A percentile compares a stretch with the other conserved stretches of the same genome.
These are phyloP conservation scores for Monilinia laxa DNA, from an alignment of 2,329 filamentous ascomycete genomes.

Conservation along the genomic window DNA sequence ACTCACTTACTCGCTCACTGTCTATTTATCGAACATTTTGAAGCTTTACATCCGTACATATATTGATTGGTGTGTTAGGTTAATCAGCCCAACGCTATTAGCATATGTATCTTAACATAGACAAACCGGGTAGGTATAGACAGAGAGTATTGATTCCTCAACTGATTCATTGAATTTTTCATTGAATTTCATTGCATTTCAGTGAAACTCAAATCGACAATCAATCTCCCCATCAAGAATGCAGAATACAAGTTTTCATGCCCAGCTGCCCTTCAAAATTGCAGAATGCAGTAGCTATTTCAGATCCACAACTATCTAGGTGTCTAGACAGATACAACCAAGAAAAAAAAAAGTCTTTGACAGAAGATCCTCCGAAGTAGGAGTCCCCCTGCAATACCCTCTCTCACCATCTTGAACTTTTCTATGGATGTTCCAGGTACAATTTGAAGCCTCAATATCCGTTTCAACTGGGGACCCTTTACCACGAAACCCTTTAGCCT, in stretches of 20 bases:
- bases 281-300: background rate
- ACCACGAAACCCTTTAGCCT: background rate
- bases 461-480: background rate
- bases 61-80: no score
- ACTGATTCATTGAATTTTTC: background rate
- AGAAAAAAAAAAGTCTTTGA: background rate
- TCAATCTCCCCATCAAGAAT: slow-evolving; percentile 12
- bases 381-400: background rate
- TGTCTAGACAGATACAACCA: background rate
- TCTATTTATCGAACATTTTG: no score
- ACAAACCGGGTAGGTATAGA: no score
- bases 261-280: slow-evolving; percentile 7
- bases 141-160: no score
- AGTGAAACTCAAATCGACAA: background rate
- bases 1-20: no score
- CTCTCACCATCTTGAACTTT: background rate
- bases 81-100: no score
- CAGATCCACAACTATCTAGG: slow-evolving; percentile 3
- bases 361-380: background rate
- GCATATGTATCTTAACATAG: no score
- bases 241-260: slow-evolving; percentile 14
- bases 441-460: background rate
- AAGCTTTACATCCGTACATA: no score
- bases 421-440: slow-evolving; percentile 7
- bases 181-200: background rate